phyloP scores from a whole-genome alignment of 208 protist genomes.

The Herpetomonas muscarum region DNA sequence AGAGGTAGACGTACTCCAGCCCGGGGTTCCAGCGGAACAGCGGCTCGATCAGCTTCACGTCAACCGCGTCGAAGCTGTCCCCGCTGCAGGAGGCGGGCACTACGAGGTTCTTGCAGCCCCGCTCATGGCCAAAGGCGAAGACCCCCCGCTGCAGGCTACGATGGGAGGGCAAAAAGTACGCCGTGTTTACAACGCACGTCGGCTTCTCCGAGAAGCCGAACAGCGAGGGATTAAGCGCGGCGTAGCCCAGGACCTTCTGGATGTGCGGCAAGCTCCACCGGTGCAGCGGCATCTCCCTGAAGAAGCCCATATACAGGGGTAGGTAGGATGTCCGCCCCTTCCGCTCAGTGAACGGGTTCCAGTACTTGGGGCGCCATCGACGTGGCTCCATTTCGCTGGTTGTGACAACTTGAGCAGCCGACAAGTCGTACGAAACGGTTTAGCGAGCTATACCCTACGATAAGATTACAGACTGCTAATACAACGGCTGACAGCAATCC shows the following conservation, averaged over 20 bases:
- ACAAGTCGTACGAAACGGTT: no score
- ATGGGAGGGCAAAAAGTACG: constrained; percentile 78
- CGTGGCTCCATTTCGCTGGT: constrained; percentile 74
- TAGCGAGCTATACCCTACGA: no score
- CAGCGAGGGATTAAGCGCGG: constrained; percentile 69
- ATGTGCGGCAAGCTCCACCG: constrained; percentile 72
- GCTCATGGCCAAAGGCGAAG: constrained; percentile 78
- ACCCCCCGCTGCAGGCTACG: constrained; percentile 65
- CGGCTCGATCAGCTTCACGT: constrained; percentile 75
- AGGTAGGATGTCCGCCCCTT: constrained; percentile 30
- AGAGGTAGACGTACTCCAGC: constrained; percentile 85
- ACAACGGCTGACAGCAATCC: no score
- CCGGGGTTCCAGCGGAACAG: constrained; percentile 87
- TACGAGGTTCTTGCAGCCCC: constrained; percentile 83
- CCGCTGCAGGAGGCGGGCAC: constrained; percentile 73
- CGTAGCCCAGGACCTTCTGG: constrained; percentile 69
- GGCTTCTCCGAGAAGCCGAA: constrained; percentile 82
- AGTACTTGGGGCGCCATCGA: constrained; percentile 72
- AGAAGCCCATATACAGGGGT: constrained; percentile 78
- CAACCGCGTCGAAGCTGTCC: constrained; percentile 69
- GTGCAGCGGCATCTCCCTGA: constrained; percentile 79
- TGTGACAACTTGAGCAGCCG: no score
- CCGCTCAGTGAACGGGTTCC: constrained; percentile 81
- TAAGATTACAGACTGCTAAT: no score
- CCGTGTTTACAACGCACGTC: constrained; percentile 87